A percentile compares a stretch with the other conserved stretches of the same genome.
Conservation (phyloP, 768 basidiomycete genomes). For the Kwoniella shandongensis region DNA sequence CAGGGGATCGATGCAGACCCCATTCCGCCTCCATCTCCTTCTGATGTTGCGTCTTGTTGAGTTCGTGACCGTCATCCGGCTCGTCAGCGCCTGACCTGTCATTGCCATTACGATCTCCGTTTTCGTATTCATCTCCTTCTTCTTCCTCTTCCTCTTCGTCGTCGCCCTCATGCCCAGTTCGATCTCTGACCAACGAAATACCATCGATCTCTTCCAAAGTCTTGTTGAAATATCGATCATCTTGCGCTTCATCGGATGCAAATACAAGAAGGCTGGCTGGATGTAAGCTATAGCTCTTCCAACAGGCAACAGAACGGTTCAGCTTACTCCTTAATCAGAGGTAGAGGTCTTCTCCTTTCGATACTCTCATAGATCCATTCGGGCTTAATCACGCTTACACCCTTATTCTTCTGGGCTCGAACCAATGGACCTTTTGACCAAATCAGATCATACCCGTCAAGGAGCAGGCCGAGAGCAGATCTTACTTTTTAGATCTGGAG, state of each 20-base stretch:
- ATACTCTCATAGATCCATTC: slow-evolving; percentile 80
- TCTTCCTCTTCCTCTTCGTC: slow-evolving; percentile 15
- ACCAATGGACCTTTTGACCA: slow-evolving; percentile 29
- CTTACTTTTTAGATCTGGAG: slow-evolving; percentile 68
- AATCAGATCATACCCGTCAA: slow-evolving; percentile 2
- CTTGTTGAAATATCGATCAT: slow-evolving; percentile 38
- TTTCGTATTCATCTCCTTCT: slow-evolving; percentile 50
- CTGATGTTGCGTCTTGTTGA: slow-evolving; percentile 20
- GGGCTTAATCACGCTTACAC: slow-evolving; percentile 69
- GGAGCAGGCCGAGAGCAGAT: slow-evolving; percentile 18
- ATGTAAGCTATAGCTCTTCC: background rate
- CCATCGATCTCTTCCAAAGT: slow-evolving; percentile 41
- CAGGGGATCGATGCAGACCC: slow-evolving; percentile 30
- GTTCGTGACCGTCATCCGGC: slow-evolving; percentile 32
- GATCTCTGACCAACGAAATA: slow-evolving; percentile 28
- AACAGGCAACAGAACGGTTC: background rate
- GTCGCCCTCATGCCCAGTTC: slow-evolving; percentile 19
- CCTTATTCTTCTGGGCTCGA: slow-evolving; percentile 66
- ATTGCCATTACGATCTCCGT: slow-evolving; percentile 58
- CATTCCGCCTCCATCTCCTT: slow-evolving; percentile 33
- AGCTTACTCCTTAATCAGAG: slow-evolving; percentile 67
- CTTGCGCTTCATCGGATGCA: slow-evolving; percentile 43
- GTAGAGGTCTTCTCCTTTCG: slow-evolving; percentile 60
- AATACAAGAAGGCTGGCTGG: slow-evolving; percentile 35
- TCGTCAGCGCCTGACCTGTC: no score